These are phyloP conservation scores for Ganoderma boninense DNA, from an alignment of 1,284 basidiomycete species.

Conservation along the genomic window DNA sequence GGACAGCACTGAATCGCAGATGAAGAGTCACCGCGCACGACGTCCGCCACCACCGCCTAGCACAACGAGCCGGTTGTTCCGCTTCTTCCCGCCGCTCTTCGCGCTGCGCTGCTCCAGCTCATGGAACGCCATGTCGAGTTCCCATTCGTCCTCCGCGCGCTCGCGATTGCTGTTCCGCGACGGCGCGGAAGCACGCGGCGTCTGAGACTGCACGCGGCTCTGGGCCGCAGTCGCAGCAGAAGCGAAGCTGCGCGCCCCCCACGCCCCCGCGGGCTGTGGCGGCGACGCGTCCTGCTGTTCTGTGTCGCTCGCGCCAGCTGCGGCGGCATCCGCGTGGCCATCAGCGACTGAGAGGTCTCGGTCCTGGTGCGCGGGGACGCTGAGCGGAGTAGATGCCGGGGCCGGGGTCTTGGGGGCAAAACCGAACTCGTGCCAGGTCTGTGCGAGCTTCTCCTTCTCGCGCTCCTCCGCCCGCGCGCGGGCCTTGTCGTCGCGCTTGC, in stretches of 20 bases:
- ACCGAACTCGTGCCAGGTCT: constrained; percentile 36
- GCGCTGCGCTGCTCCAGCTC: constrained; percentile 72
- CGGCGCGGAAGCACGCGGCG: constrained; percentile 24
- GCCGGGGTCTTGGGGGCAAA: constrained; percentile 20
- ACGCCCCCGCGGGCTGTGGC: constrained; percentile 61
- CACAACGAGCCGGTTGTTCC: constrained; percentile 71
- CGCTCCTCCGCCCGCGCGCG: constrained; percentile 81
- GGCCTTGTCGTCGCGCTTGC: constrained; percentile 84
- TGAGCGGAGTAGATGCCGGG: constrained; percentile 14
- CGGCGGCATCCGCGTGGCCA: not conserved
- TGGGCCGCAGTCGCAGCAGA: constrained; percentile 67
- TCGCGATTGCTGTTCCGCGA: constrained; percentile 16
- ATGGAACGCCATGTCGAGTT: constrained; percentile 83
- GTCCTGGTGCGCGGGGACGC: constrained; percentile 11
- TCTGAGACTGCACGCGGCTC: constrained; percentile 35
- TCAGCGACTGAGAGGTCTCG: constrained; percentile 10
- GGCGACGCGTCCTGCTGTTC: constrained; percentile 38
- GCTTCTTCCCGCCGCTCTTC: constrained; percentile 60
- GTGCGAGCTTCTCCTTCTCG: constrained; percentile 58
- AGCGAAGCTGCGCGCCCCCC: constrained; percentile 83
- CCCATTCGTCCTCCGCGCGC: constrained; percentile 69
- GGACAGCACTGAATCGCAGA: constrained; percentile 9
- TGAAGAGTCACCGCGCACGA: constrained; percentile 35
- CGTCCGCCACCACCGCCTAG: constrained; percentile 61
- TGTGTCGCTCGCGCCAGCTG: constrained; percentile 25